Conservation (phyloP, 257 asterid genomes). For the Penstemon davidsonii region DNA sequence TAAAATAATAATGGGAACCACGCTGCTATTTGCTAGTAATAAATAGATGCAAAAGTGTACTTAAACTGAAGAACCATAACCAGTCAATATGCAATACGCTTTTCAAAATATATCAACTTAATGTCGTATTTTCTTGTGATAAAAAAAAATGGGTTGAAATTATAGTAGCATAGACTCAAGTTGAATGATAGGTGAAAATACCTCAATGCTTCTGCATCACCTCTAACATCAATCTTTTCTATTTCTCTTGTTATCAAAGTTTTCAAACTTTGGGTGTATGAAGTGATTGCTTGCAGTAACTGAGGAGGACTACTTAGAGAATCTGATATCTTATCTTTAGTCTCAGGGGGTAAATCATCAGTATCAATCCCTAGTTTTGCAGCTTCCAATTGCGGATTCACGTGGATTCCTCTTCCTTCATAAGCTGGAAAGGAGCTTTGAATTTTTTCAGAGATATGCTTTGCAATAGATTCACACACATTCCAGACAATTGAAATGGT, state of each 20-base stretch:
- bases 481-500: slow-evolving; percentile 80
- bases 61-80: not conserved
- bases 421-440: slow-evolving; percentile 84
- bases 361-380: slow-evolving; percentile 73
- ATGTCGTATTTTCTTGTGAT: not conserved
- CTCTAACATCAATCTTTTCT: slow-evolving; percentile 83
- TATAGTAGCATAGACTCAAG: slow-evolving; percentile 9
- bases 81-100: not conserved
- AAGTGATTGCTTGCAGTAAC: slow-evolving; percentile 80
- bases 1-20: too few species aligned
- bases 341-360: slow-evolving; percentile 72
- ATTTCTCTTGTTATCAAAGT: slow-evolving; percentile 62
- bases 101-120: not conserved
- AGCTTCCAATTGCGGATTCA: slow-evolving; percentile 69
- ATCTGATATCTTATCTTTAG: slow-evolving; percentile 59
- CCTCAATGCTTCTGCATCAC: slow-evolving; percentile 98
- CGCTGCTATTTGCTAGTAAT: not conserved
- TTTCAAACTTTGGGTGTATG: slow-evolving; percentile 76
- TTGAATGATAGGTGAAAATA: slow-evolving; percentile 26
- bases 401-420: slow-evolving; percentile 86
- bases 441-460: slow-evolving; percentile 71
- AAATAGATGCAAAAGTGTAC: not conserved
- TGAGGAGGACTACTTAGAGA: slow-evolving; percentile 85
- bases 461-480: slow-evolving; percentile 84
- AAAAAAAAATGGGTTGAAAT: slow-evolving; percentile 13